Conservation (phyloP, 345 rosid genomes). For the Dipteronia sinensis region DNA sequence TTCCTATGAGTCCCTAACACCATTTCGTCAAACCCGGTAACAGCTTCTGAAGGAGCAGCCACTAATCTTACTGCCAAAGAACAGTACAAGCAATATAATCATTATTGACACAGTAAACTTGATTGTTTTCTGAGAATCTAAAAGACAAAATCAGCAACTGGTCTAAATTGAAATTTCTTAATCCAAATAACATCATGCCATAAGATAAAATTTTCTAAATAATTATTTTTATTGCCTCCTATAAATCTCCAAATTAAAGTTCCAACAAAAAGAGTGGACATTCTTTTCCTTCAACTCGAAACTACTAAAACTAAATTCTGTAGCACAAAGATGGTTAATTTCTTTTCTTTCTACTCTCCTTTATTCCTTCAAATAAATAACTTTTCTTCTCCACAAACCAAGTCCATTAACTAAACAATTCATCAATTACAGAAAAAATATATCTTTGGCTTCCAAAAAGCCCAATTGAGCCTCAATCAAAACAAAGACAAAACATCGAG, state of each 20-base stretch:
- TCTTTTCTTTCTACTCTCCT: neutral
- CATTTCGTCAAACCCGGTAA: constrained; percentile 87
- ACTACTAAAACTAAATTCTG: no score
- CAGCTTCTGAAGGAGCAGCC: constrained; percentile 73
- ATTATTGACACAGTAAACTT: neutral
- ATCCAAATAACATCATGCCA: neutral
- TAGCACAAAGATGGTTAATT: no score
- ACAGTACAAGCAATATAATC: constrained; percentile 13
- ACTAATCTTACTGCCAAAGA: constrained; percentile 79
- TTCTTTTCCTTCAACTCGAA: no score
- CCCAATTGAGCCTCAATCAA: no score
- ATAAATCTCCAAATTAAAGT: neutral
- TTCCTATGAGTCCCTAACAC: constrained; percentile 79
- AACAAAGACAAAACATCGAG: no score
- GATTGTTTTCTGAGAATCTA: neutral
- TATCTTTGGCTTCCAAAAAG: neutral
- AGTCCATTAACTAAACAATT: neutral
- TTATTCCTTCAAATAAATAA: neutral
- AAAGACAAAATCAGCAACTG: neutral
- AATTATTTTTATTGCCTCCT: constrained; percentile 8
- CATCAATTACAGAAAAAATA: neutral
- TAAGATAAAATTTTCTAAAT: neutral
- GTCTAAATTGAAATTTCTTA: neutral
- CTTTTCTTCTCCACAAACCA: neutral
- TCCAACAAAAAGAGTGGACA: no score